These are phyloP conservation scores for Melastoma candidum DNA, from an alignment of 441 rosid species.

Conservation along the genomic window DNA sequence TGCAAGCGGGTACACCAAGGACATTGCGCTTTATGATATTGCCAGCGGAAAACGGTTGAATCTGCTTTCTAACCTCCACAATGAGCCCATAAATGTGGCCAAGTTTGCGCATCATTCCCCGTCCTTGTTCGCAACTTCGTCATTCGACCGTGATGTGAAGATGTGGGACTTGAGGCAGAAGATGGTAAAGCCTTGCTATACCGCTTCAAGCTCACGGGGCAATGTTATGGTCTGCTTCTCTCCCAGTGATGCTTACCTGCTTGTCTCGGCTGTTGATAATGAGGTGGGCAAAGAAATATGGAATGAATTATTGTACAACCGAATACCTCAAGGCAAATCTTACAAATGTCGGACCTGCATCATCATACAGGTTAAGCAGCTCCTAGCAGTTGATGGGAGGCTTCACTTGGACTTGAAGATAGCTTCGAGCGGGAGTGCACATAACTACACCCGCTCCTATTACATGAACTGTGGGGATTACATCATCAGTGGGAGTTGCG, in stretches of 20 bases:
- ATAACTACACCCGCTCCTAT: conserved; percentile 47
- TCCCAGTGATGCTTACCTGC: conserved; percentile 34
- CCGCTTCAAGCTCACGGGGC: conserved; percentile 35
- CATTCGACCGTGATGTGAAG: conserved; percentile 35
- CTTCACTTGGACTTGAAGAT: conserved; percentile 36
- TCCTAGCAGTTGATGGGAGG: conserved; percentile 44
- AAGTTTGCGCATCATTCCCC: conserved; percentile 40
- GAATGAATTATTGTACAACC: no score
- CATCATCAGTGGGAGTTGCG: conserved; percentile 46
- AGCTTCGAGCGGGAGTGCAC: conserved; percentile 36
- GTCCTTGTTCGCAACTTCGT: conserved; percentile 35
- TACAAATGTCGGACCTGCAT: no score
- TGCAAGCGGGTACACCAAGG: conserved; percentile 35
- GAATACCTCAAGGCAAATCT: no score
- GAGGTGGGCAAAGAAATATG: conserved; percentile 22
- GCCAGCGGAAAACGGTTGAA: conserved; percentile 25
- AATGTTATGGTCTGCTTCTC: conserved; percentile 51
- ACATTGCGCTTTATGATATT: conserved; percentile 33
- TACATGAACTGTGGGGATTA: conserved; percentile 52
- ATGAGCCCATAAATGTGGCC: conserved; percentile 36
- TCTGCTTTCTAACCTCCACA: conserved; percentile 29
- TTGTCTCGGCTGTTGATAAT: conserved; percentile 39
- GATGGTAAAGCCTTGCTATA: conserved; percentile 30
- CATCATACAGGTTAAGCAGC: conserved; percentile 35
- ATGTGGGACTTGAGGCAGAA: conserved; percentile 45